Evolutionary conservation across 345 rosid species (phyloP).

Genomic region (Linum usitatissimum): DNA sequence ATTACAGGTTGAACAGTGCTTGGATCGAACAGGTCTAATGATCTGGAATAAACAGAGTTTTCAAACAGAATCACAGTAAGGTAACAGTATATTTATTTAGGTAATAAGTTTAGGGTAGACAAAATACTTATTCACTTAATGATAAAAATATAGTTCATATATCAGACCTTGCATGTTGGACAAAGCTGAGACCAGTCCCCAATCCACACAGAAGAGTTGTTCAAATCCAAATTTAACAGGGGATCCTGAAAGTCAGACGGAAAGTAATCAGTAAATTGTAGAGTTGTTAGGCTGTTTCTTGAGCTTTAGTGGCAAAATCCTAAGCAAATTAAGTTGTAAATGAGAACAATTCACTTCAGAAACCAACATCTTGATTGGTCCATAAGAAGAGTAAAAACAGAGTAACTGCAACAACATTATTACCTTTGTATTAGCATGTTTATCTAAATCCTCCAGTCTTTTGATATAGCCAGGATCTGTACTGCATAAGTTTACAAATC

Average conservation of each 20-base stretch:
- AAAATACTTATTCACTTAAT: background rate
- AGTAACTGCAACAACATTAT: conserved; percentile 3
- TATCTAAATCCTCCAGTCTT: conserved; percentile 35
- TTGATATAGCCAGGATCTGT: conserved; percentile 79
- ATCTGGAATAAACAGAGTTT: conserved; percentile 34
- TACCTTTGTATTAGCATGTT: conserved; percentile 43
- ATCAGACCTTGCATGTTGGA: conserved; percentile 93
- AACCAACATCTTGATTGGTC: background rate
- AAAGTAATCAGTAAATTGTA: background rate
- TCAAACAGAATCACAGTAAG: conserved; percentile 1
- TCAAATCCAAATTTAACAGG: conserved; percentile 54
- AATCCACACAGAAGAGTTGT: conserved; percentile 52
- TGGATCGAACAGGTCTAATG: conserved; percentile 88
- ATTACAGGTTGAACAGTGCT: conserved; percentile 84
- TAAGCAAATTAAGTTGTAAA: background rate
- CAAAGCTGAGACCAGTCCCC: conserved; percentile 99
- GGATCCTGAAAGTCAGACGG: conserved; percentile 47
- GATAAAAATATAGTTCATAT: conserved; percentile 8
- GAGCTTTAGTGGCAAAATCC: background rate
- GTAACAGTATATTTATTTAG: background rate
- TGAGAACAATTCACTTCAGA: background rate
- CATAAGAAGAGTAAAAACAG: background rate
- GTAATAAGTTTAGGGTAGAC: background rate
- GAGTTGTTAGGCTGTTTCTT: background rate
- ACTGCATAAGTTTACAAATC: conserved; percentile 35